Evolutionary conservation across 768 basidiomycete genomes (phyloP).

Genomic region (Podaxis mareebaensis): DNA sequence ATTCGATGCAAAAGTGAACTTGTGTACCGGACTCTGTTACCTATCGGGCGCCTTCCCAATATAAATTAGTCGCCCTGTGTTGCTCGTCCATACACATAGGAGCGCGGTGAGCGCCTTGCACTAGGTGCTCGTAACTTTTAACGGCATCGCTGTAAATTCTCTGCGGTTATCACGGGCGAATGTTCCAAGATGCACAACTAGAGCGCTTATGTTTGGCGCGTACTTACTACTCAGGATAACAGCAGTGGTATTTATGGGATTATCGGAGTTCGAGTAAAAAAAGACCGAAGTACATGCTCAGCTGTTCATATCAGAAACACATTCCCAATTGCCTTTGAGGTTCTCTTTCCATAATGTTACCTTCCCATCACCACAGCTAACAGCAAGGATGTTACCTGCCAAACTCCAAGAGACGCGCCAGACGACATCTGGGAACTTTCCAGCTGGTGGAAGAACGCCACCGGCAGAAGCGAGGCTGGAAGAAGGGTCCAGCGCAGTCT

Average conservation of each 20-base stretch:
- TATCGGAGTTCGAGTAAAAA: not conserved
- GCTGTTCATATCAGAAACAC: constrained; percentile 92
- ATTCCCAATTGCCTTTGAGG: constrained; percentile 93
- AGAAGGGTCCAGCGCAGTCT: constrained; percentile 77
- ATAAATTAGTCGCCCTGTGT: no score
- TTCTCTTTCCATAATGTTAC: constrained; percentile 99
- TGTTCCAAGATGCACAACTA: no score
- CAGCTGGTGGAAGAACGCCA: constrained; percentile 48
- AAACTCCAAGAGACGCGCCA: constrained; percentile 99
- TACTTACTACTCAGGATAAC: no score
- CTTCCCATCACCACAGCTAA: constrained; percentile 97
- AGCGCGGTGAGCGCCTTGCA: no score
- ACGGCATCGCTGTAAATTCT: no score
- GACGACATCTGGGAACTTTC: constrained; percentile 94
- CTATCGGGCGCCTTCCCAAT: no score
- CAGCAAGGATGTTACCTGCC: constrained; percentile 93
- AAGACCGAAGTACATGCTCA: constrained; percentile 34
- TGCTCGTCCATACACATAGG: no score
- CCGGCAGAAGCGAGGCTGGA: constrained; percentile 46
- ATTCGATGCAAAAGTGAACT: not conserved
- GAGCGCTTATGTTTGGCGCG: no score
- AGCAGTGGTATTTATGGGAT: not conserved
- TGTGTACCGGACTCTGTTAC: no score
- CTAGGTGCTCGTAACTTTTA: no score
- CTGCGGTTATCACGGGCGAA: no score